These are phyloP conservation scores for Lolium rigidum DNA, from an alignment of 176 grass and related monocot species.

Conservation along the genomic window DNA sequence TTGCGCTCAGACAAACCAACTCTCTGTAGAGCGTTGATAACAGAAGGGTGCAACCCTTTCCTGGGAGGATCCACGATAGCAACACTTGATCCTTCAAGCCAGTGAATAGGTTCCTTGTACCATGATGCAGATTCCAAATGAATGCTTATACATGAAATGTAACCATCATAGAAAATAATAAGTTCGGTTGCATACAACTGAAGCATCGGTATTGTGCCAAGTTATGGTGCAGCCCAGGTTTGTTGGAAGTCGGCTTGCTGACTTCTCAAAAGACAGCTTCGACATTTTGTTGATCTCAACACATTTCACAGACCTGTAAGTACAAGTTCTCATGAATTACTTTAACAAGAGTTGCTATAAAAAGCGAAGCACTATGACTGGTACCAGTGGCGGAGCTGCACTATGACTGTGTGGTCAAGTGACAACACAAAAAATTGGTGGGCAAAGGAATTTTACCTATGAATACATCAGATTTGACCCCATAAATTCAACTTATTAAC, in stretches of 20 bases:
- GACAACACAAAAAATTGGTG: too few species aligned
- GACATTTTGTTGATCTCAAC: slow-evolving; percentile 98
- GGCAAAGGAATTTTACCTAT: too few species aligned
- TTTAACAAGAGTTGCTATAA: slow-evolving; percentile 7
- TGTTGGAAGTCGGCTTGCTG: slow-evolving; percentile 76
- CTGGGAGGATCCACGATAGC: slow-evolving; percentile 96
- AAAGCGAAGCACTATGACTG: slow-evolving; percentile 21
- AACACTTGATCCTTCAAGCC: slow-evolving; percentile 82
- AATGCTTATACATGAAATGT: slow-evolving; percentile 32
- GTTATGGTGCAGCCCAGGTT: slow-evolving; percentile 77
- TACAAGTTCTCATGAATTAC: slow-evolving; percentile 32
- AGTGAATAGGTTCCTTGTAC: slow-evolving; percentile 82
- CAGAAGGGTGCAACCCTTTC: slow-evolving; percentile 88
- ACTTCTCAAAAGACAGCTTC: slow-evolving; percentile 89
- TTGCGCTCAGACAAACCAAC: slow-evolving; percentile 70
- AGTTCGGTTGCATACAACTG: slow-evolving; percentile 68
- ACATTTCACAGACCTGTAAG: slow-evolving; percentile 92
- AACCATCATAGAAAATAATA: slow-evolving; percentile 36
- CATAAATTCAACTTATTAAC: too few species aligned
- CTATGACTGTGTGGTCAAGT: too few species aligned
- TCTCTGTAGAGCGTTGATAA: slow-evolving; percentile 77
- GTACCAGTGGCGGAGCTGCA: background rate
- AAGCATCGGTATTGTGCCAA: slow-evolving; percentile 97
- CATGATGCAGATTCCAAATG: slow-evolving; percentile 50
- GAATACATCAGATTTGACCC: too few species aligned